Evolutionary conservation across 2,329 filamentous ascomycete genomes (phyloP), one percentile per base, ranked within the genome.

Genomic region (Capronia epimyces): DNA sequence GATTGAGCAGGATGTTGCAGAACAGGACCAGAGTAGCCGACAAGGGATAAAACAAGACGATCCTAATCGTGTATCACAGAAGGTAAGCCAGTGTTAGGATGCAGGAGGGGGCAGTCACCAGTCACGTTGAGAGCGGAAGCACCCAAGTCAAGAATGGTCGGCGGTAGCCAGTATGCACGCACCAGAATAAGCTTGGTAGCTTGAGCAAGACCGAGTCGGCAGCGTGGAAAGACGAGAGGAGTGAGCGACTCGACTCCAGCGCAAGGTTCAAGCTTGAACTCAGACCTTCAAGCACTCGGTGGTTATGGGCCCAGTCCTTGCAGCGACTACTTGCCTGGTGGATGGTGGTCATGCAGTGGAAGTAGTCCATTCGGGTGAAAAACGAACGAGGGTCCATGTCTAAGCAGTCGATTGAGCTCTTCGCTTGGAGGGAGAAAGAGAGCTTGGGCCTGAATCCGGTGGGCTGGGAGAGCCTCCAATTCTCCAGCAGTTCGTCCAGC

Each of bases 231-330:
- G 75, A 80, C 1, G 74, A 64, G 1, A 81, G 60, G 0, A 76
- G 79, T 0, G 77, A 78, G 3, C 79, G 73, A 55, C 77, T 79
- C 0, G 78, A 78, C 47, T 81, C 76, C 0, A 81, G 67, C 0
- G 77, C 75, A 1, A 81, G 62, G 1, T 73, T 72, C 12, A 78
- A 64, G 49, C 78, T 80, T 0, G 77, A 80, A 18, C 70, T 71
- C 0, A 80, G 67, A 0, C 75, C 75, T 12, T 74, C 69, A 48
- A 72, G 70, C 36, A 71, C 55, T 47, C 62, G 62, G 44, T 67
- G 65, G 36, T 60, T 62, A 20, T 65, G 61, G 7, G 60, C 57
- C 66, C 72, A 73, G 6, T 71, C 66, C 22, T 70, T 68, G 50
- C 77, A 80, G 1, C 78, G 66, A 3, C 75, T 73, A 25, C 75